Base-by-base conservation (phyloP, 2,329 filamentous ascomycete genomes). In the Paecilomyces fulvus region DNA sequence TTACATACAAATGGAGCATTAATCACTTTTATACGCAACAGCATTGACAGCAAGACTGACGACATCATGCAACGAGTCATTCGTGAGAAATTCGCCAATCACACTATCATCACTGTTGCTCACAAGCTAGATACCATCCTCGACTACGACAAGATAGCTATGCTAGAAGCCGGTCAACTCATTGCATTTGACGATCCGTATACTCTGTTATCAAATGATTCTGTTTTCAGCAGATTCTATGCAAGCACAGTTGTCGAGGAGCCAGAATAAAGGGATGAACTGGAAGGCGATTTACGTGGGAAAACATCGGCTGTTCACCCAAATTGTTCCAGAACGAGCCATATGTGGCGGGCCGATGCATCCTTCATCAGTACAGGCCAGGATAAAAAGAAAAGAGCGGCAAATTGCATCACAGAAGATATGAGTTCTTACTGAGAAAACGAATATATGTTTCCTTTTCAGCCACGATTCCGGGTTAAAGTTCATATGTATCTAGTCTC, bases 101-200 rank as follows among this genome's bases (percentile, higher is more conserved):
- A 82, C 58, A 89, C 86, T 0, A 79, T 89, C 55, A 74, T 84
- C 53, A 75, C 79, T 0, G 79, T 84, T 1, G 80, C 80, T 4
- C 81, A 84, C 67, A 79, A 80, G 28, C 71, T 84, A 48, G 76
- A 81, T 37, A 73, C 70, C 0, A 73, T 74, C 49, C 66, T 74
- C 2, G 71, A 74, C 57, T 74, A 67, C 53, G 72, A 75, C 58
- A 70, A 67, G 48, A 64, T 74, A 28, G 64, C 71, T 9, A 65
- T 75, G 28, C 63, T 74, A 10, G 71, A 74, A 11, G 65, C 62
- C 6, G 71, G 72, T 21, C 63, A 62, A 23, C 55, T 75, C 30
- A 61, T 73, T 20, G 72, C 73, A 55, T 69, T 60, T 14, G 71
- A 71, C 11, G 68, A 69, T 49, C 72, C 74, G 0, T 67, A 69